Conservation (phyloP, 148 eudicot species). For the Vaccinium darrowii region DNA sequence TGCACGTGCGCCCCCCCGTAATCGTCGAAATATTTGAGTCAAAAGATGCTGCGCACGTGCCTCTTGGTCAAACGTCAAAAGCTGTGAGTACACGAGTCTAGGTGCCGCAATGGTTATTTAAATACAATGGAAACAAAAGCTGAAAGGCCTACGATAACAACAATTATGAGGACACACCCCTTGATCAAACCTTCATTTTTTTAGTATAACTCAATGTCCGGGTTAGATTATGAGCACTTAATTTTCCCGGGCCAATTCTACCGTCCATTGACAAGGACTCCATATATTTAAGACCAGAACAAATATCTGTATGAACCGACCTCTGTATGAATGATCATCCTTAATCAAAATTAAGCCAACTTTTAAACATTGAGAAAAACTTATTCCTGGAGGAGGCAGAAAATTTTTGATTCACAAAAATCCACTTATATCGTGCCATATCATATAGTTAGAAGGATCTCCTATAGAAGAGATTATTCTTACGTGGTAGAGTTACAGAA, state of each 20-base stretch:
- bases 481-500: too few relatives aligned
- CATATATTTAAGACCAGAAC: too few relatives aligned
- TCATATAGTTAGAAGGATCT: too few relatives aligned
- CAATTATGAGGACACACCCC: constrained; percentile 23
- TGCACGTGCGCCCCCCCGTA: constrained; percentile 67
- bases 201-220: too few relatives aligned
- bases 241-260: too few relatives aligned
- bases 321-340: not conserved
- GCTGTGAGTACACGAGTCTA: constrained; percentile 33
- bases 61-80: constrained; percentile 68
- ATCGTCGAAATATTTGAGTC: constrained; percentile 58
- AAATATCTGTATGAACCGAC: too few relatives aligned
- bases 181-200: not conserved
- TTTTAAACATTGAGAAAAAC: not conserved
- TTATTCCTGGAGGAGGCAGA: too few relatives aligned
- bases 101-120: constrained; percentile 12
- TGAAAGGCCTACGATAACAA: constrained; percentile 25
- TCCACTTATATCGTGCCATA: too few relatives aligned
- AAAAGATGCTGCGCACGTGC: constrained; percentile 89
- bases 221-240: too few relatives aligned
- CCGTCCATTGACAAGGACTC: too few relatives aligned
- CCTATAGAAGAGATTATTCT: too few relatives aligned
- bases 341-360: not conserved
- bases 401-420: too few relatives aligned
- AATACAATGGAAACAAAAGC: not conserved